Evolutionary conservation across 805 yeast species (phyloP).

Genomic region (Limtongozyma cylindracea): DNA sequence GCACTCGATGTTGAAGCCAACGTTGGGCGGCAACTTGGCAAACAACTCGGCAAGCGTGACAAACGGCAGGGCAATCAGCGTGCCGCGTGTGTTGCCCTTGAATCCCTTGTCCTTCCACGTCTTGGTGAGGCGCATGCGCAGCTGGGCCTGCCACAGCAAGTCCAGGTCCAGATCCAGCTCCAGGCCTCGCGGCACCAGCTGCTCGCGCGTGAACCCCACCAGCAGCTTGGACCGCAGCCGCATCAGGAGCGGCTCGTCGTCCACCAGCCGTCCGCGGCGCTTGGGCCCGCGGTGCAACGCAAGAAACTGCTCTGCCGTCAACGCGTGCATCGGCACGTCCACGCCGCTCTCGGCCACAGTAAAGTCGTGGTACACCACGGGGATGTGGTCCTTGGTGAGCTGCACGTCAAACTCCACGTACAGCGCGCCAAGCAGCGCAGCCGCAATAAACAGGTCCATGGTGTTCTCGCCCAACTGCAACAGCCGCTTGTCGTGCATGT

Average conservation of each 20-base stretch:
- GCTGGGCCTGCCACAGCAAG: conserved; percentile 12
- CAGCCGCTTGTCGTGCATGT: conserved; percentile 41
- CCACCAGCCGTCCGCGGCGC: conserved; percentile 13
- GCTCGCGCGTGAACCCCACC: conserved; percentile 4
- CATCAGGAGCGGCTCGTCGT: conserved; percentile 11
- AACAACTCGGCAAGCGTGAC: conserved; percentile 74
- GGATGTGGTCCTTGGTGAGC: conserved; percentile 70
- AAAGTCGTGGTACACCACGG: conserved; percentile 89
- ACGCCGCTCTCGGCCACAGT: conserved; percentile 87
- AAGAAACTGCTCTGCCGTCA: conserved; percentile 75
- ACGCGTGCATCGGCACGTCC: conserved; percentile 85
- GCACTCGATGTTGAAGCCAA: conserved; percentile 87
- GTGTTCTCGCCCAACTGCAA: conserved; percentile 91
- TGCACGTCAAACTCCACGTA: conserved; percentile 96
- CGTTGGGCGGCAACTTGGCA: conserved; percentile 51
- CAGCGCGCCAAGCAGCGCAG: conserved; percentile 88
- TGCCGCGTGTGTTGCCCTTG: conserved; percentile 84
- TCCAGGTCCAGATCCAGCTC: conserved; percentile 14
- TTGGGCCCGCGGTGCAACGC: conserved; percentile 17
- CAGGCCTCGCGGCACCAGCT: too few species aligned
- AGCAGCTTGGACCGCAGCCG: conserved; percentile 5
- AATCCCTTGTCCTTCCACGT: conserved; percentile 71
- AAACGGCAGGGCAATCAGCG: conserved; percentile 74
- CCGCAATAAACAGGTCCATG: conserved; percentile 83
- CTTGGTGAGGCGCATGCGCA: conserved; percentile 65